A percentile compares a stretch with the other conserved stretches of the same genome.
phyloP scores from a whole-genome alignment of 1,139 yeast species.

The Saccharomyces hybrid region DNA sequence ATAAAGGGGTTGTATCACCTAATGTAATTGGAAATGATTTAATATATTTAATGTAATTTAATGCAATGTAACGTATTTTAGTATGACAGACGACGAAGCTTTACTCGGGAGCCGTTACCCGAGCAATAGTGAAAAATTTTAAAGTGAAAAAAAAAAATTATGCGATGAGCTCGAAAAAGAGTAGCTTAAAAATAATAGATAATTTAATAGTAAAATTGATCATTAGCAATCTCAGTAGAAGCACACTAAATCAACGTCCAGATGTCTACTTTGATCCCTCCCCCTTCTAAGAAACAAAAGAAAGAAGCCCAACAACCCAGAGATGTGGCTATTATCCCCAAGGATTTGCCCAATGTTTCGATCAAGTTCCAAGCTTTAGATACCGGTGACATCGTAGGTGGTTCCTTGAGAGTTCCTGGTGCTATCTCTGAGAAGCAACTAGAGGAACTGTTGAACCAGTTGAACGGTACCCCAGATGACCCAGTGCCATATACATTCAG shows the following conservation, averaged over 20 bases:
- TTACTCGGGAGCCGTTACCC: not conserved
- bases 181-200: not conserved
- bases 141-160: not conserved
- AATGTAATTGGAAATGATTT: not conserved
- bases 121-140: not conserved
- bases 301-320: slow-evolving; percentile 75
- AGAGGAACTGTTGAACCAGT: slow-evolving; percentile 75
- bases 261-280: slow-evolving; percentile 94
- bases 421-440: slow-evolving; percentile 77
- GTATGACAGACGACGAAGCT: not conserved
- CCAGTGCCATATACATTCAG: slow-evolving; percentile 89
- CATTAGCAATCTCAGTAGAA: not conserved
- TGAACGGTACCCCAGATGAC: slow-evolving; percentile 60
- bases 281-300: slow-evolving; percentile 84
- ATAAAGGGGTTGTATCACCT: not conserved
- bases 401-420: slow-evolving; percentile 87
- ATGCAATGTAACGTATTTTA: not conserved
- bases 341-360: slow-evolving; percentile 77
- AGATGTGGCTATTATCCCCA: slow-evolving; percentile 67
- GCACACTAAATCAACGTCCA: not conserved
- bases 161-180: not conserved
- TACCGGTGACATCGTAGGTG: slow-evolving; percentile 83
- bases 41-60: not conserved
- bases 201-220: not conserved
- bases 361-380: slow-evolving; percentile 89